Conservation (phyloP, 225 moss, liverwort and hornwort genomes). For the Climacium dendroides region DNA sequence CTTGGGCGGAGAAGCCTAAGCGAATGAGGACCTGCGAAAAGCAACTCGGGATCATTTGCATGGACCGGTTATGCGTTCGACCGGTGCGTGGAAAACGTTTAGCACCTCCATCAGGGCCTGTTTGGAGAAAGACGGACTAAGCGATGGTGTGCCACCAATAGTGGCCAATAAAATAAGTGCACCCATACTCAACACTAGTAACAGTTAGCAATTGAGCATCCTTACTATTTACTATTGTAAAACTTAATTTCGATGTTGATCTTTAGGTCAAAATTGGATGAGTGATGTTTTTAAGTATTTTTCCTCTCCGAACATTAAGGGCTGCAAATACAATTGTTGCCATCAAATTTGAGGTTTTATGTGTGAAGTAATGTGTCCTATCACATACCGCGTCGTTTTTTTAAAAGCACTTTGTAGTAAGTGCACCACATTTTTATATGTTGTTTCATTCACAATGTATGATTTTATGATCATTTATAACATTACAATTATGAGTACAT, state of each 20-base stretch:
- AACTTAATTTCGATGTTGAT: not conserved
- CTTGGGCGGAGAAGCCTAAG: not conserved
- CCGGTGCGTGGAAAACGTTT: not conserved
- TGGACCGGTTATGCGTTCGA: not conserved
- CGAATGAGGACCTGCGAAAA: not conserved
- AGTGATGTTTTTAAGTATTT: not conserved
- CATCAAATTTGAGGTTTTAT: not conserved
- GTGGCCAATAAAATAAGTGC: not conserved
- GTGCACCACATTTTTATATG: accelerated
- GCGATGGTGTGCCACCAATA: not conserved
- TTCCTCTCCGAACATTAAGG: not conserved
- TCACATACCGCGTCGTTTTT: accelerated
- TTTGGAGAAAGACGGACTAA: not conserved
- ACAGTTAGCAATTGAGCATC: not conserved
- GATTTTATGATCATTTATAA: too few relatives aligned
- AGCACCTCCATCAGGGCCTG: not conserved
- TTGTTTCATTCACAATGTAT: too few relatives aligned
- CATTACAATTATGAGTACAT: too few relatives aligned
- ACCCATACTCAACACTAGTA: too few relatives aligned
- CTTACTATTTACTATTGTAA: too few relatives aligned
- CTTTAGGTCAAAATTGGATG: too few relatives aligned
- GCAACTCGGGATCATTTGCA: not conserved
- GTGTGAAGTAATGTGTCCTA: not conserved
- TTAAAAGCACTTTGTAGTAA: not conserved
- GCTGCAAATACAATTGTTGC: too few relatives aligned